Evolutionary conservation across 768 basidiomycete species (phyloP).

Genomic region (Cystoderma amianthinum): DNA sequence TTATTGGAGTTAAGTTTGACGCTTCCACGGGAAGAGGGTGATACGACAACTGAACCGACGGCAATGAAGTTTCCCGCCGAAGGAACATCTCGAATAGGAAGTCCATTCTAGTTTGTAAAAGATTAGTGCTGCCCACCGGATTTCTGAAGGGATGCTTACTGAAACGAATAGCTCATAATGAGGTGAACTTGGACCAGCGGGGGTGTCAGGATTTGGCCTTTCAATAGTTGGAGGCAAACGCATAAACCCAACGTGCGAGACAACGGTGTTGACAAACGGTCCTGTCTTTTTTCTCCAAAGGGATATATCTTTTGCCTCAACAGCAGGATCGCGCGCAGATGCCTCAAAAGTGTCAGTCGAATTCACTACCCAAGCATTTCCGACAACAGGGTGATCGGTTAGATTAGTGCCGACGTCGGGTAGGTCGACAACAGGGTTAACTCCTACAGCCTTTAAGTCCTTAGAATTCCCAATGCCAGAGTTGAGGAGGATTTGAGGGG

Average conservation of each 20-base stretch:
- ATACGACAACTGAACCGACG: slow-evolving; percentile 2
- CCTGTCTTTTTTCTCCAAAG: background rate
- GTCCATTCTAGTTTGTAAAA: background rate
- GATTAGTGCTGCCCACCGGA: background rate
- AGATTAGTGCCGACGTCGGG: slow-evolving; percentile 17
- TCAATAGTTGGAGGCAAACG: background rate
- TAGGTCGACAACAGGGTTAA: slow-evolving; percentile 9
- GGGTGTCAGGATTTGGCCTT: background rate
- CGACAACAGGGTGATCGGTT: slow-evolving; percentile 6
- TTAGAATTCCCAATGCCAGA: slow-evolving; percentile 17
- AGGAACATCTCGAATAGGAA: slow-evolving; percentile 5
- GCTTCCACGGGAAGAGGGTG: slow-evolving; percentile 12
- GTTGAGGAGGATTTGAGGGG: slow-evolving; percentile 16
- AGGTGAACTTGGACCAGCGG: background rate
- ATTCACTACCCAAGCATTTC: background rate
- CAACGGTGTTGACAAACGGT: background rate
- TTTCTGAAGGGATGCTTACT: background rate
- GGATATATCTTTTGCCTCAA: background rate
- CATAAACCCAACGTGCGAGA: background rate
- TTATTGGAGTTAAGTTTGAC: slow-evolving; percentile 26
- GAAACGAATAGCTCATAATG: background rate
- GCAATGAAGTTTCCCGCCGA: slow-evolving; percentile 4
- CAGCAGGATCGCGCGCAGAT: background rate
- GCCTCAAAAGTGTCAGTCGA: background rate
- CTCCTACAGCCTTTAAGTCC: slow-evolving; percentile 9